Evolutionary conservation across 2,329 filamentous ascomycete species (phyloP), one percentile per base, ranked within the genome.

Genomic region (Tolypocladium tropicale): DNA sequence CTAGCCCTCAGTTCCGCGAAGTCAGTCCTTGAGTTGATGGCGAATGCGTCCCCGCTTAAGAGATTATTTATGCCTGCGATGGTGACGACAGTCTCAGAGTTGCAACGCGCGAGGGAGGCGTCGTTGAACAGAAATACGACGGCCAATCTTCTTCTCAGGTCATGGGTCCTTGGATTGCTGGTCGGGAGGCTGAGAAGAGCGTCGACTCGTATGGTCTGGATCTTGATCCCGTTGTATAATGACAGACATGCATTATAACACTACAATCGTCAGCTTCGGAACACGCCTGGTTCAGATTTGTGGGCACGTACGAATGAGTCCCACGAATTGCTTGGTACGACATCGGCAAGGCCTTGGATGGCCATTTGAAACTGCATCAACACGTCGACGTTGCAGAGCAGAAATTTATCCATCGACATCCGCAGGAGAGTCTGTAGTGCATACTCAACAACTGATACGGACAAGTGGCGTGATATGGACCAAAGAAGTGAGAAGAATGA

Each of bases 1-100:
- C 84, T 76, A 2, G 88, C 84, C 36, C 78, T 76, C 1, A 96
- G 78, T 55, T 85, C 77, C 18, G 76, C 74, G 69, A 89, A 96
- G 69, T 96, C 75, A 0, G 85, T 88, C 33, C 75, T 63, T 18
- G 74, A 73, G 4, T 69, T 75, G 60, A 86, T 72, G 25, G 69
- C 65, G 63, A 87, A 87, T 28, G 78, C 73, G 1, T 75, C 69
- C 6, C 69, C 64, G 14, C 70, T 64, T 11, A 86, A 72, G 14
- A 76, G 74, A n/a, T 73, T 60, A 54, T 75, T 74, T 34, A 83
- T 65, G 37, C 67, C 65, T n/a, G 67, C 65, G 21, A 83, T 63
- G 39, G 68, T 72, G 39, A 81, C 65, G 6, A 65, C 64, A 25
- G 69, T 64, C 55, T 79, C 71, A 0, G 78, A 70, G 30, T 74